Conservation (phyloP, 441 rosid genomes). For the Populus trichocarpa region DNA sequence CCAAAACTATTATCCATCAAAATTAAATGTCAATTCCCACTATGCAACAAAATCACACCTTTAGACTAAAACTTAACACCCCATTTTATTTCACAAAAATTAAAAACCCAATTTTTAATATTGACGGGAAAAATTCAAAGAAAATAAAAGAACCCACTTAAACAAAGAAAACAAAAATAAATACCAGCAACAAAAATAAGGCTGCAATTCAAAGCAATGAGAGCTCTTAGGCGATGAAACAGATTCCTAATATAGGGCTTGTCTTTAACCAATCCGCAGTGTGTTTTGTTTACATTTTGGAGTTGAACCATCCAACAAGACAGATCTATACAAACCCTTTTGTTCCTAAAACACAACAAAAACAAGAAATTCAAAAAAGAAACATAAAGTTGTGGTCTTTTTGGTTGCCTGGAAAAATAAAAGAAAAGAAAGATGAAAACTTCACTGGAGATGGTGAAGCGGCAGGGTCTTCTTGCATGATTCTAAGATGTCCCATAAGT, state of each 20-base stretch:
- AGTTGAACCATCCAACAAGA: conserved; percentile 93
- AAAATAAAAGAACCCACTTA: background rate
- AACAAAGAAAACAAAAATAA: conserved; percentile 15
- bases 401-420: background rate
- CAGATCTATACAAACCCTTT: conserved; percentile 79
- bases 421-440: background rate
- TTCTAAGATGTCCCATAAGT: conserved; percentile 80
- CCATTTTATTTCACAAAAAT: background rate
- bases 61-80: background rate
- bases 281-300: conserved; percentile 54
- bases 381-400: background rate
- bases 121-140: background rate
- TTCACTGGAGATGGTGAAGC: conserved; percentile 71
- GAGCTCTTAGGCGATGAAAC: conserved; percentile 89
- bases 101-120: background rate
- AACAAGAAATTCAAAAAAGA: background rate
- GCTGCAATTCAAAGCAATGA: conserved; percentile 80
- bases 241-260: conserved; percentile 67
- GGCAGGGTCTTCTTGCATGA: conserved; percentile 84
- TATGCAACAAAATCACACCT: background rate
- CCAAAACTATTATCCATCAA: background rate
- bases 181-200: conserved; percentile 41
- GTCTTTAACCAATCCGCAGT: conserved; percentile 24
- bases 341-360: conserved; percentile 45
- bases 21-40: background rate